A percentile compares a stretch with the other conserved stretches of the same genome.
Evolutionary conservation across 2,329 filamentous ascomycete genomes (phyloP).

Genomic region (Neocucurbitaria cava): DNA sequence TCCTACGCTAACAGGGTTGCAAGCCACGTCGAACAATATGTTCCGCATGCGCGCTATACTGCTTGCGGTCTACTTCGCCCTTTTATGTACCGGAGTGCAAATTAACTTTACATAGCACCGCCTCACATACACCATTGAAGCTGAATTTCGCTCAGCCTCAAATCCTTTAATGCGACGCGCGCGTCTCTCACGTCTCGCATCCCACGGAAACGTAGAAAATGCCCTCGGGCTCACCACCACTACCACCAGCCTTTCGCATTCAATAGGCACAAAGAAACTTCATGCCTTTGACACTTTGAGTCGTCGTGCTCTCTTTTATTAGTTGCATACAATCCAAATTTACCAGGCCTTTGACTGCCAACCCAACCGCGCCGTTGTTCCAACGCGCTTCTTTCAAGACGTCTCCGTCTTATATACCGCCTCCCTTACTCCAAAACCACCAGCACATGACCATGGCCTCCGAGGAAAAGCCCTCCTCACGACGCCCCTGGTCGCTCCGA

Average conservation of each 20-base stretch:
- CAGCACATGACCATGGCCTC: conserved; percentile 20
- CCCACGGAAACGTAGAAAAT: neutral
- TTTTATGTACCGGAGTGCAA: conserved; percentile 7
- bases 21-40: conserved; percentile 18
- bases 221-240: neutral
- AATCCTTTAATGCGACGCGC: neutral
- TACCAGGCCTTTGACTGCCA: too few species aligned
- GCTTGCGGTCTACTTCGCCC: neutral
- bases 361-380: too few species aligned
- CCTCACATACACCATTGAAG: neutral
- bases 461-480: conserved; percentile 12
- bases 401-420: neutral
- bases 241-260: neutral
- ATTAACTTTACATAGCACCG: conserved; percentile 16
- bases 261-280: neutral
- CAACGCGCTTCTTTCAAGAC: too few species aligned
- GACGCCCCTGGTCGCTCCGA: conserved; percentile 25
- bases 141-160: neutral
- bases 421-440: neutral
- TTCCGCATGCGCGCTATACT: conserved; percentile 6
- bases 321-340: too few species aligned
- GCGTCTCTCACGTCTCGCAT: neutral
- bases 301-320: too few species aligned
- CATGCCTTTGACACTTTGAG: neutral
- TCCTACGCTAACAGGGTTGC: too few species aligned